Evolutionary conservation across 345 rosid species (phyloP).

Genomic region (Moricandia moricandioides): DNA sequence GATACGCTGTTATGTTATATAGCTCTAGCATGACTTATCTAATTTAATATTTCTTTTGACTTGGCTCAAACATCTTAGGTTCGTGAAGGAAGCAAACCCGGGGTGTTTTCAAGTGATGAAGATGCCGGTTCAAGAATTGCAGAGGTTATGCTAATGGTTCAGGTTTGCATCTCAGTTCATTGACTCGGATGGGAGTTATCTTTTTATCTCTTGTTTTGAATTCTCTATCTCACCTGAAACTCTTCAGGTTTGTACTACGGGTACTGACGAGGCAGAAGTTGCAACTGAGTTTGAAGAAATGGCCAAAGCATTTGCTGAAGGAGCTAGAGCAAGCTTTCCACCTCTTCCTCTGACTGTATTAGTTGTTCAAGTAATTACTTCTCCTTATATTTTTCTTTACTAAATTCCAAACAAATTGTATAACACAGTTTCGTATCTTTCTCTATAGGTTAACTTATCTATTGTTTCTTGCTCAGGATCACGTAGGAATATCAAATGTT

Average conservation of each 20-base stretch:
- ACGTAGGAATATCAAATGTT: conserved; percentile 91
- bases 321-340: conserved; percentile 64
- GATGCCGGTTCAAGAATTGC: conserved; percentile 47
- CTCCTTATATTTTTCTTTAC: not conserved
- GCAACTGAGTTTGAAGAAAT: conserved; percentile 62
- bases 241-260: conserved; percentile 53
- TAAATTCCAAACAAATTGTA: not conserved
- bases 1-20: conserved; percentile 3
- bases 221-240: conserved; percentile 4
- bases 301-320: conserved; percentile 61
- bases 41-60: not conserved
- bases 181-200: not conserved
- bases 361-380: conserved; percentile 74
- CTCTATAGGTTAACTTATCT: not conserved
- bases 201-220: not conserved
- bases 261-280: conserved; percentile 49
- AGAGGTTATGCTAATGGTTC: conserved; percentile 93
- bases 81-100: conserved; percentile 81
- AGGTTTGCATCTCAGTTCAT: conserved; percentile 52
- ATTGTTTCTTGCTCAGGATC: conserved; percentile 55
- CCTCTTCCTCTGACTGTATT: conserved; percentile 74
- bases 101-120: conserved; percentile 44
- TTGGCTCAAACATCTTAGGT: conserved; percentile 47
- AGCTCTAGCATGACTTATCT: not conserved
- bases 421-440: not conserved